These are phyloP conservation scores for Vigna mungo DNA, from an alignment of 306 rosid genomes.

Conservation along the genomic window DNA sequence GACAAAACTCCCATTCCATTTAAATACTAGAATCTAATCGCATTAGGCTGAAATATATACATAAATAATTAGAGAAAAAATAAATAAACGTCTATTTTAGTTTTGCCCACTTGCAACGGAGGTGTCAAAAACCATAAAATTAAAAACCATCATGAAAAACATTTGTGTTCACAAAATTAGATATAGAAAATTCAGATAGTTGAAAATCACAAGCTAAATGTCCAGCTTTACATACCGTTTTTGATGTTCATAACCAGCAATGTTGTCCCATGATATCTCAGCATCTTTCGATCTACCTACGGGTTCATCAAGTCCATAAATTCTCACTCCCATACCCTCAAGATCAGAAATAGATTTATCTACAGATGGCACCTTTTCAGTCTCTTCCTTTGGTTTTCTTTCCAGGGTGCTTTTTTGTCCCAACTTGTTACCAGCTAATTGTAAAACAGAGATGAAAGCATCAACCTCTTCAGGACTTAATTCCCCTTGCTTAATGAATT, in stretches of 20 bases:
- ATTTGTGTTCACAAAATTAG: constrained; percentile 28
- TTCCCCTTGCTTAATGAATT: constrained; percentile 77
- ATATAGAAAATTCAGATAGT: constrained; percentile 16
- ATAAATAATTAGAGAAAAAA: neutral
- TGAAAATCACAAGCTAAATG: constrained; percentile 1
- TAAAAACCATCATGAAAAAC: neutral
- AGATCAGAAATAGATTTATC: constrained; percentile 75
- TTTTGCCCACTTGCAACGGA: constrained; percentile 6
- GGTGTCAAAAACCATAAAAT: constrained; percentile 27
- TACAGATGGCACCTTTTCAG: constrained; percentile 55
- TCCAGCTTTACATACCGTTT: constrained; percentile 64
- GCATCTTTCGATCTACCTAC: constrained; percentile 43
- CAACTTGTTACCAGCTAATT: constrained; percentile 72
- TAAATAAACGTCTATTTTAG: neutral
- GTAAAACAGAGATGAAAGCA: constrained; percentile 77
- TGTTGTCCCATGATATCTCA: constrained; percentile 83
- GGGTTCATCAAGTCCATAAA: constrained; percentile 73
- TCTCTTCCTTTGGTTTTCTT: constrained; percentile 60
- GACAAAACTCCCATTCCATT: constrained; percentile 9
- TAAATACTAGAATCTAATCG: constrained; percentile 25
- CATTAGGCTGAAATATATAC: constrained; percentile 19
- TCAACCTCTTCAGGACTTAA: constrained; percentile 76
- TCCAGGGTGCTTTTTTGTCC: constrained; percentile 54
- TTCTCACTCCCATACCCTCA: constrained; percentile 87
- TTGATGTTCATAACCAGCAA: constrained; percentile 90